A percentile compares a stretch with the other conserved stretches of the same genome.
phyloP scores from a whole-genome alignment of 495 filamentous ascomycete species.

The Talaromyces liani region DNA sequence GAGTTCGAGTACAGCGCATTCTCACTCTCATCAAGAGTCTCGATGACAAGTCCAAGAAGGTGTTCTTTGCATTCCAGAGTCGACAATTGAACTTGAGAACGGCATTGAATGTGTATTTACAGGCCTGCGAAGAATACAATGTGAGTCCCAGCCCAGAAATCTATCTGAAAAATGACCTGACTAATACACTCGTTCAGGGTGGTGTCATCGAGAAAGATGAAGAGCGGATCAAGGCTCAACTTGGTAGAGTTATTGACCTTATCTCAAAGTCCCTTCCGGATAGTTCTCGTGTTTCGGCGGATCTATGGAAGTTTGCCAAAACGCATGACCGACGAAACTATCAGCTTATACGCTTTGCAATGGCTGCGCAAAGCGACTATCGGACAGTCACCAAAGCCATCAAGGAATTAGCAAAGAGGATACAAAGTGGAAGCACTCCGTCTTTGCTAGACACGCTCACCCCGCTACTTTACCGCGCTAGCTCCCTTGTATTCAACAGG shows the following conservation, averaged over 20 bases:
- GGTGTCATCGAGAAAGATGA: conserved; percentile 71
- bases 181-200: conserved; percentile 39
- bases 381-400: conserved; percentile 82
- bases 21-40: conserved; percentile 72
- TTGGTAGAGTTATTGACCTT: conserved; percentile 60
- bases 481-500: conserved; percentile 82
- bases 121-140: conserved; percentile 78
- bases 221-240: conserved; percentile 56
- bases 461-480: conserved; percentile 76
- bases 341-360: conserved; percentile 77
- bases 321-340: conserved; percentile 85
- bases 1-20: conserved; percentile 77
- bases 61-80: conserved; percentile 79
- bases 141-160: conserved; percentile 25
- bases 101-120: conserved; percentile 63
- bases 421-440: conserved; percentile 55
- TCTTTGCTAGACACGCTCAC: conserved; percentile 68
- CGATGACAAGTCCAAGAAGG: conserved; percentile 70
- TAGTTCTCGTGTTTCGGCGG: conserved; percentile 50
- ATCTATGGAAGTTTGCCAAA: conserved; percentile 87
- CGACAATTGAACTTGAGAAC: conserved; percentile 64
- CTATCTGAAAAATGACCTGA: background rate
- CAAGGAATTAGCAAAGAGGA: conserved; percentile 78
- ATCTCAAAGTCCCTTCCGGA: conserved; percentile 72
- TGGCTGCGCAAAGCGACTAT: conserved; percentile 84